These are phyloP conservation scores for Debaryomyces maramus DNA, from an alignment of 805 yeast species.

Conservation along the genomic window DNA sequence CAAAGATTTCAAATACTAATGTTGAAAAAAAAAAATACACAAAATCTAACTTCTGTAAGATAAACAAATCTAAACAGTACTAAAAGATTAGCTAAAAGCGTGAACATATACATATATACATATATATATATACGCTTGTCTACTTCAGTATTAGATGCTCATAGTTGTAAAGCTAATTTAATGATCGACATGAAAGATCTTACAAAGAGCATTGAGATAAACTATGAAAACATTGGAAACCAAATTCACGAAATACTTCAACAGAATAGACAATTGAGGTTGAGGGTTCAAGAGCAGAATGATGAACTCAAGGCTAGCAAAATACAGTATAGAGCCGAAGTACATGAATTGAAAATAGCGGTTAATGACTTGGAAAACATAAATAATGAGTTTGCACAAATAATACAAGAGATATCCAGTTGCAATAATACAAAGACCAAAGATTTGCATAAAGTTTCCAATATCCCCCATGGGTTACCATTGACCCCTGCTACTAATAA, in stretches of 20 bases:
- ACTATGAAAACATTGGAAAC: neutral
- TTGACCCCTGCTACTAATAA: neutral
- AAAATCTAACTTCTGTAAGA: neutral
- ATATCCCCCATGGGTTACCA: neutral
- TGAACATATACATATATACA: no score
- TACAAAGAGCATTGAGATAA: neutral
- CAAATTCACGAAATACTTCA: constrained; percentile 1
- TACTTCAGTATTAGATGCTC: no score
- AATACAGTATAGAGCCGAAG: constrained; percentile 1
- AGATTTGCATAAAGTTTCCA: no score
- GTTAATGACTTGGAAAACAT: neutral
- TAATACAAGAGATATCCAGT: neutral
- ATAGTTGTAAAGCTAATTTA: no score
- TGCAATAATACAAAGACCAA: neutral
- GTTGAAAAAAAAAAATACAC: neutral
- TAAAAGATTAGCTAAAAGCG: no score
- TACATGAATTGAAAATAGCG: neutral
- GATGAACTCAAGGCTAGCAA: neutral
- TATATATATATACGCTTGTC: no score
- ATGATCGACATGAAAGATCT: neutral
- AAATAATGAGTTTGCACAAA: neutral
- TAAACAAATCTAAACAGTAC: neutral
- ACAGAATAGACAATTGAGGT: neutral
- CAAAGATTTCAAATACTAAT: no score
- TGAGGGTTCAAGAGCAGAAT: neutral